Evolutionary conservation across 1,284 basidiomycete species (phyloP).

Genomic region (Athelia psychrophila): DNA sequence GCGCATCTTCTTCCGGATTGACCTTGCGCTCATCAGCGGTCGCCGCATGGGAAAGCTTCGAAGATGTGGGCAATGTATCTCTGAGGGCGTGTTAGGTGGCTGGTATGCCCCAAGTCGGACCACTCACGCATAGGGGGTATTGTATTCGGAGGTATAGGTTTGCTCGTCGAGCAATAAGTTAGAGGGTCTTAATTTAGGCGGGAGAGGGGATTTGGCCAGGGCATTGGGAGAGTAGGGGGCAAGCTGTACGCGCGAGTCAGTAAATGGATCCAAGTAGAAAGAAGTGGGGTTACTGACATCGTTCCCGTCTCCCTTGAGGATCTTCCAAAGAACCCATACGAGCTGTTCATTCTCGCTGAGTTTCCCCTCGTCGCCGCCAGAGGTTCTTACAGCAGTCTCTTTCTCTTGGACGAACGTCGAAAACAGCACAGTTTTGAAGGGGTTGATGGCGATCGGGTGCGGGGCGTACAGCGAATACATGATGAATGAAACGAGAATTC

Average conservation of each 20-base stretch:
- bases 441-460: conserved; percentile 72
- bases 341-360: conserved; percentile 68
- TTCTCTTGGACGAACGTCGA: conserved; percentile 64
- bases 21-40: conserved; percentile 15
- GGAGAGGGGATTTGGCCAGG: conserved; percentile 64
- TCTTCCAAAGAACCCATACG: conserved; percentile 82
- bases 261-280: conserved; percentile 5
- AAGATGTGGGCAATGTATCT: conserved; percentile 24
- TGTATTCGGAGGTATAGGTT: conserved; percentile 43
- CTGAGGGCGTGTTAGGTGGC: conserved; percentile 20
- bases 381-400: conserved; percentile 49
- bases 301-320: conserved; percentile 72
- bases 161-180: conserved; percentile 66
- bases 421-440: conserved; percentile 68
- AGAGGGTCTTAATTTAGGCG: conserved; percentile 65
- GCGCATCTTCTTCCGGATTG: conserved; percentile 32
- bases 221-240: conserved; percentile 73
- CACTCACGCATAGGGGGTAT: conserved; percentile 33
- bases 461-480: conserved; percentile 74
- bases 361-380: conserved; percentile 35
- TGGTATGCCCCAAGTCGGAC: conserved; percentile 6
- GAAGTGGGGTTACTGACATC: conserved; percentile 47
- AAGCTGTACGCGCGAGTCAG: conserved; percentile 42
- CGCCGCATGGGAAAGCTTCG: background rate
- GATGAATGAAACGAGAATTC: conserved; percentile 74